These are phyloP conservation scores for Candida dendrica DNA, from an alignment of 805 yeast genomes.

Conservation along the genomic window DNA sequence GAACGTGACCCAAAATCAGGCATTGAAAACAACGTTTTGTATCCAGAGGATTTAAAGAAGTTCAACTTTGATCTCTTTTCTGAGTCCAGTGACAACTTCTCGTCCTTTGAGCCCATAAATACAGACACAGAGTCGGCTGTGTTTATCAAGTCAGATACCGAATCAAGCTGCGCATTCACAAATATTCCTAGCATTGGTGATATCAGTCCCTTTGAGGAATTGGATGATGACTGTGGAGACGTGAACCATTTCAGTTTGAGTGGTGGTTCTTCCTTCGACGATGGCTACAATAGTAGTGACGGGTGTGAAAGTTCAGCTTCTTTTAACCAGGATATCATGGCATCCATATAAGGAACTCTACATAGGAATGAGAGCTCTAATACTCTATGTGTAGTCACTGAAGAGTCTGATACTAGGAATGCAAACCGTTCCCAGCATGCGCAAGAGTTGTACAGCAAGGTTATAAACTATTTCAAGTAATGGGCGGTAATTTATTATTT, in stretches of 20 bases:
- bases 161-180: constrained; percentile 16
- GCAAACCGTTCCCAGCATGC: background rate
- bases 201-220: no score
- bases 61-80: background rate
- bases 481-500: no score
- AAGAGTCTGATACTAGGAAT: background rate
- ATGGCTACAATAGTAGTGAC: background rate
- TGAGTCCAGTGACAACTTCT: background rate
- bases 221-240: no score
- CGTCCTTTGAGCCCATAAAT: background rate
- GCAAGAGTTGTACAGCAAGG: background rate
- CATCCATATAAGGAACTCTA: constrained; percentile 16
- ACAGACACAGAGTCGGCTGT: background rate
- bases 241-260: constrained; percentile 6
- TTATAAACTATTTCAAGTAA: no score
- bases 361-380: constrained; percentile 5
- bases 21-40: constrained; percentile 44
- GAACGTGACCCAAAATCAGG: constrained; percentile 36
- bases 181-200: constrained; percentile 14
- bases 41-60: constrained; percentile 21
- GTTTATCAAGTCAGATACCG: constrained; percentile 14
- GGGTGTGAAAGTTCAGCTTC: constrained; percentile 10
- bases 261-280: background rate
- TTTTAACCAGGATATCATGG: constrained; percentile 10
- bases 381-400: background rate